phyloP scores from a whole-genome alignment of 2,329 filamentous ascomycete genomes.

The Hysterium pulicare region DNA sequence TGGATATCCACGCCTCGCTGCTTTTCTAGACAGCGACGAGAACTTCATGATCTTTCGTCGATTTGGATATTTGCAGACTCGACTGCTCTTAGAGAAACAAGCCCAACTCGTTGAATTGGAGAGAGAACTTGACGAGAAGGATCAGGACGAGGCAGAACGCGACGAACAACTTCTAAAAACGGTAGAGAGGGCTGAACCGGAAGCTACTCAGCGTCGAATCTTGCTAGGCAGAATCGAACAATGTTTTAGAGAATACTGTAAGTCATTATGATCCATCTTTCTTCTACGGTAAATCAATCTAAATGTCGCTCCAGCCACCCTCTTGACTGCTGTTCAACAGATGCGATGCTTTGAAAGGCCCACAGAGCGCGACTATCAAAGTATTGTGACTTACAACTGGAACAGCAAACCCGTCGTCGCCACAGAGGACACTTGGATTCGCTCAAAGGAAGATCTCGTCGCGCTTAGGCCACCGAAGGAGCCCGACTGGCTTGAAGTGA shows the following conservation, averaged over 20 bases:
- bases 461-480: conserved; percentile 38
- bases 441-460: conserved; percentile 40
- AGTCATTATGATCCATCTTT: conserved; percentile 11
- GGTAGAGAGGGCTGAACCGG: conserved; percentile 1
- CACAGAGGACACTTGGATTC: conserved; percentile 32
- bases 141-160: conserved; percentile 4
- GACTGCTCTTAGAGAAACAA: conserved; percentile 24
- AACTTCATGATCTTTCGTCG: conserved; percentile 42
- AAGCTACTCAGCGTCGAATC: neutral
- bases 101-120: conserved; percentile 15
- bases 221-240: conserved; percentile 9
- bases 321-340: conserved; percentile 6
- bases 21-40: conserved; percentile 42
- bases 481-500: conserved; percentile 39
- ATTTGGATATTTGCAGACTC: conserved; percentile 41
- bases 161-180: conserved; percentile 5
- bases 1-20: conserved; percentile 39
- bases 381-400: conserved; percentile 25
- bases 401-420: conserved; percentile 17
- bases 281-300: neutral
- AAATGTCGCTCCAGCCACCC: conserved; percentile 6
- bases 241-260: conserved; percentile 12
- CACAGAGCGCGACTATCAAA: conserved; percentile 28
- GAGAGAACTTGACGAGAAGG: conserved; percentile 21
- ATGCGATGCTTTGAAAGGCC: conserved; percentile 23